Percentiles rank a stretch among this genome's conserved stretches.
These are phyloP conservation scores for Aphanomyces euteiches DNA, from an alignment of 352 stramenopile genomes.

Conservation along the genomic window DNA sequence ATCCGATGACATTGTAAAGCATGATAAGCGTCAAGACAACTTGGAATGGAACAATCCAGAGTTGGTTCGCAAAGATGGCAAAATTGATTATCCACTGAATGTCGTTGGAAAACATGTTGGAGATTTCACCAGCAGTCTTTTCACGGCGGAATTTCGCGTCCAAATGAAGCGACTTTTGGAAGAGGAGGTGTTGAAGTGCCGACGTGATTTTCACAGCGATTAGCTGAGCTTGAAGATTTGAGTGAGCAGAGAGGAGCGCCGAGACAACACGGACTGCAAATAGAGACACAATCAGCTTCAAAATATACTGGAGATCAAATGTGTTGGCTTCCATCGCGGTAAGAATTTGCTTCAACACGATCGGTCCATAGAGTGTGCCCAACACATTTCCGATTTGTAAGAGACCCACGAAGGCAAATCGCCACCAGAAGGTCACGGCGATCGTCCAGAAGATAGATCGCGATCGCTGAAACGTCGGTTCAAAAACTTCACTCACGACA, in stretches of 20 bases:
- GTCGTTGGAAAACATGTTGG: conserved; percentile 65
- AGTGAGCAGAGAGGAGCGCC: conserved; percentile 57
- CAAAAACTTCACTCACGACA: conserved; percentile 4
- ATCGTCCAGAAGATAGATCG: conserved; percentile 20
- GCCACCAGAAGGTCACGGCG: background rate
- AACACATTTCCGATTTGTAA: conserved; percentile 3
- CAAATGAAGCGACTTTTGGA: conserved; percentile 64
- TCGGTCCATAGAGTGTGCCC: conserved; percentile 19
- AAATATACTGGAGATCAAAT: conserved; percentile 31
- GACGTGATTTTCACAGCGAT: conserved; percentile 57
- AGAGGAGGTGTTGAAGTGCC: conserved; percentile 67
- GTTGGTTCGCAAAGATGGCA: conserved; percentile 26
- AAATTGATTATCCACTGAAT: conserved; percentile 52
- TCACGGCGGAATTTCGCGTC: conserved; percentile 35
- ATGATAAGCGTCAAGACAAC: background rate
- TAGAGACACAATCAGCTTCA: conserved; percentile 47
- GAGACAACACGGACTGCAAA: conserved; percentile 41
- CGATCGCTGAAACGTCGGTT: background rate
- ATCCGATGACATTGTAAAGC: conserved; percentile 16
- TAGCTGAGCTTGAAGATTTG: conserved; percentile 57
- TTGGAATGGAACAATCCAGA: conserved; percentile 23
- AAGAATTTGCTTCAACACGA: conserved; percentile 19
- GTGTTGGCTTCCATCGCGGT: background rate
- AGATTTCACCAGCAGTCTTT: conserved; percentile 49
- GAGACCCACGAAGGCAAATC: background rate